phyloP scores from a whole-genome alignment of 495 filamentous ascomycete species.

The Hypoxylon fragiforme region DNA sequence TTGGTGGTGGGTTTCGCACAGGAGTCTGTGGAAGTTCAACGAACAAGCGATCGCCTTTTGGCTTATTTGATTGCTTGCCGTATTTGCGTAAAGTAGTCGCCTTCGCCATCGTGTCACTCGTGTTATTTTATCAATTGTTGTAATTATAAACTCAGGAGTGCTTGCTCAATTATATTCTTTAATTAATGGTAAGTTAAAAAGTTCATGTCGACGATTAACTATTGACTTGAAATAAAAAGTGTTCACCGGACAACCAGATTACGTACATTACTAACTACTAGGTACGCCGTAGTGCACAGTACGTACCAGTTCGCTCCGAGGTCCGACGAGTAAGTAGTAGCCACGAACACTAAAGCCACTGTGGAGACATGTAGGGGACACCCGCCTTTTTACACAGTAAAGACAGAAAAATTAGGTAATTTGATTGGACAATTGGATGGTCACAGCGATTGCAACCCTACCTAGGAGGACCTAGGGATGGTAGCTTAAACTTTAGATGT shows the following conservation, averaged over 20 bases:
- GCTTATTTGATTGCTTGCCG: conserved; percentile 45
- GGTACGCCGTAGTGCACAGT: too few species aligned
- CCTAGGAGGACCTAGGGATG: too few species aligned
- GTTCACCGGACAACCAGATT: too few species aligned
- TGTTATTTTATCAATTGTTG: neutral
- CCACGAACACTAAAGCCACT: neutral
- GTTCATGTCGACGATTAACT: too few species aligned
- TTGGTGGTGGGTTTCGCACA: conserved; percentile 13
- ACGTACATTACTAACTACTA: too few species aligned
- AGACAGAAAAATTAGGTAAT: too few species aligned
- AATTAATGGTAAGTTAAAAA: neutral
- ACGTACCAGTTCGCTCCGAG: too few species aligned
- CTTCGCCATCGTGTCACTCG: conserved; percentile 36
- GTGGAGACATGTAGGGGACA: too few species aligned
- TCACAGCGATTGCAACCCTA: neutral
- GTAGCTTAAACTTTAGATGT: too few species aligned
- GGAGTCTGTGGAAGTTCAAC: conserved; percentile 49
- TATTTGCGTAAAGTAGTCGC: conserved; percentile 45
- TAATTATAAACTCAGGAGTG: neutral
- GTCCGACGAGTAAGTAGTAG: too few species aligned
- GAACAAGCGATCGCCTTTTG: conserved; percentile 45
- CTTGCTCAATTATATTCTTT: neutral
- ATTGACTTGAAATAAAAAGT: too few species aligned
- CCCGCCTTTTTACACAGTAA: too few species aligned
- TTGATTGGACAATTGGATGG: neutral